phyloP scores from a whole-genome alignment of 2,329 filamentous ascomycete genomes.

The Neoscytalidium dimidiatum region DNA sequence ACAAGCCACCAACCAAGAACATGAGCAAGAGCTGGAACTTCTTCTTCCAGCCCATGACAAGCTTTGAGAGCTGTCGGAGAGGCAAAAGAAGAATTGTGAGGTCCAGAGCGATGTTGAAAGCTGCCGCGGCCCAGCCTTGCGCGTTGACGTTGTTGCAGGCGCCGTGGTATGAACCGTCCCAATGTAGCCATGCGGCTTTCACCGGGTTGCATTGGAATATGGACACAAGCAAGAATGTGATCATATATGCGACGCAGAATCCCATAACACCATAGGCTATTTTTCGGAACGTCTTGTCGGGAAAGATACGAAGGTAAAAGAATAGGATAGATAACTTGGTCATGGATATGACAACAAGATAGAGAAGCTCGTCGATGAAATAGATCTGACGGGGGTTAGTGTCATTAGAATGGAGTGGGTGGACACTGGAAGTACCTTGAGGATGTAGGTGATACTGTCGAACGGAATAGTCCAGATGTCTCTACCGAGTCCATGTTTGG shows the following conservation, averaged over 20 bases:
- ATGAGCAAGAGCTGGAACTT: conserved; percentile 39
- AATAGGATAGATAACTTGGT: conserved; percentile 34
- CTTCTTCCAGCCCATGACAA: conserved; percentile 31
- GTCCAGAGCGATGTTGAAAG: conserved; percentile 34
- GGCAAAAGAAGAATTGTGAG: conserved; percentile 33
- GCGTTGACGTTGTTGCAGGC: conserved; percentile 39
- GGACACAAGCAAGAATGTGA: conserved; percentile 26
- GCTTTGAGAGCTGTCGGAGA: conserved; percentile 30
- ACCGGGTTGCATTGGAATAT: conserved; percentile 37
- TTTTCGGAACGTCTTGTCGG: conserved; percentile 25
- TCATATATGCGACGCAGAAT: conserved; percentile 24
- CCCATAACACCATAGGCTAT: conserved; percentile 31
- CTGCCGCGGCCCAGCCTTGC: conserved; percentile 34
- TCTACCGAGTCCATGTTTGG: conserved; percentile 48
- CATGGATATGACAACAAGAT: conserved; percentile 31
- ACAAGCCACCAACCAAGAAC: conserved; percentile 42
- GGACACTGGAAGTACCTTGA: conserved; percentile 28
- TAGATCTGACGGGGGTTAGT: conserved; percentile 25
- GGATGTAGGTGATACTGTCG: conserved; percentile 47
- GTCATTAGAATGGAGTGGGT: no score
- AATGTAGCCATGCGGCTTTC: conserved; percentile 33
- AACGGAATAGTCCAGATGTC: conserved; percentile 54
- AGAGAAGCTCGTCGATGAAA: conserved; percentile 35
- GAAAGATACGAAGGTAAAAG: conserved; percentile 35
- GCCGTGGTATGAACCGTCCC: conserved; percentile 33